Base-by-base conservation (phyloP, 139 green algal genomes). In the Coccomyxa sp. region DNA sequence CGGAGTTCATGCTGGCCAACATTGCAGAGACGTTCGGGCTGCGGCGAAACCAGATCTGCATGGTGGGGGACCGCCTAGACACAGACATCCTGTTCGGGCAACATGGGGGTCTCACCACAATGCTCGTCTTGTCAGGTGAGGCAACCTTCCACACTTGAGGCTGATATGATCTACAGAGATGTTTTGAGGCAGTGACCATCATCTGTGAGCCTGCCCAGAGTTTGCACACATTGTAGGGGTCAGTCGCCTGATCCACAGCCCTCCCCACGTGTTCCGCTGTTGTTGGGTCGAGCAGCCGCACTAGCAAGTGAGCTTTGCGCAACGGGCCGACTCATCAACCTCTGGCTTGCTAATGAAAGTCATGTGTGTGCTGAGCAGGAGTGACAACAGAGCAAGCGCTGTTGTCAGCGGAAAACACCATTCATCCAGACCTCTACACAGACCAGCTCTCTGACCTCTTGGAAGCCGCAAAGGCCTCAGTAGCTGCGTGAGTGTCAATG, bases 71-170 rank as follows among this genome's bases (percentile, higher is more conserved):
- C 86, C 87, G 97, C 36, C 93, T 99, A 64, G 96, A 99, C 90
- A 99, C 97, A 0, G 97, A 99, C 86, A 97, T 99, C 77, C 84
- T 97, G 72, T 99, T 99, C 85, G 97, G 97, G 40, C 93, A 98
- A 89, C 93, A 98, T 70, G 96, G 95, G 31, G 96, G 96, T 14
- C 89, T 97, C 6, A 88, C 87, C 29, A 98, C 94, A 0, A 90
- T 95, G 83, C 90, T 98, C 35, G 94, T 94, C 37, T 85, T 96
- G 27, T 93, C 88, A 70, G 91, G 90, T 93, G 36, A 55, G 77
- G 34, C 33, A 6, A 18, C 22, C 50, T n/a, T n/a, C n/a, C n/a
- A n/a, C n/a, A n/a, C n/a, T n/a, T n/a, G n/a, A n/a, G n/a, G n/a
- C n/a, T n/a, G n/a, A n/a, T n/a, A n/a, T n/a, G n/a, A n/a, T n/a